These are phyloP conservation scores for Teunomyces gatunensis DNA, from an alignment of 805 yeast species.

Conservation along the genomic window DNA sequence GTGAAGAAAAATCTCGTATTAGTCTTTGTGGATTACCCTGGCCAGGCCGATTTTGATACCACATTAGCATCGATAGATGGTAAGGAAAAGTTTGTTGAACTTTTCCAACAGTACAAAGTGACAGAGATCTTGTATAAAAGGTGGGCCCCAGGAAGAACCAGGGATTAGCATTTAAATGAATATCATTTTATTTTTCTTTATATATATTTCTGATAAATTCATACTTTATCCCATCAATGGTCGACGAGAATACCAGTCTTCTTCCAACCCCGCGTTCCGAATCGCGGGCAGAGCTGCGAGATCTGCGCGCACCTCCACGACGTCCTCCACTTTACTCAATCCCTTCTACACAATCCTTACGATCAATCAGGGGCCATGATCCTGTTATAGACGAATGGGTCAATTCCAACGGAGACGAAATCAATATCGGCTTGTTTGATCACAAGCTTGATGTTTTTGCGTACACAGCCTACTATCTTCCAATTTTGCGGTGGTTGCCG, in stretches of 20 bases:
- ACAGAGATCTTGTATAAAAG: constrained; percentile 70
- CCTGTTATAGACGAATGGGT: constrained; percentile 14
- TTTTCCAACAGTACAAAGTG: constrained; percentile 48
- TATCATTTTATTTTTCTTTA: neutral
- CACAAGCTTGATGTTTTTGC: constrained; percentile 20
- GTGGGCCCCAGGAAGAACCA: constrained; percentile 82
- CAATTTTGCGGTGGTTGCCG: constrained; percentile 32
- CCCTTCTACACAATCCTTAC: constrained; percentile 24
- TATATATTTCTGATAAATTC: neutral
- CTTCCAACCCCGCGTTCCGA: neutral
- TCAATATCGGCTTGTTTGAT: constrained; percentile 9
- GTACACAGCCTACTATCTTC: constrained; percentile 31
- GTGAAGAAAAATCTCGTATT: constrained; percentile 78
- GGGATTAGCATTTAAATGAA: constrained; percentile 50
- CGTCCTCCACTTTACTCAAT: constrained; percentile 28
- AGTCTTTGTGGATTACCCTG: constrained; percentile 61
- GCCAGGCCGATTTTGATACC: constrained; percentile 25
- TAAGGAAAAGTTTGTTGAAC: constrained; percentile 17
- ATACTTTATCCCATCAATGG: neutral
- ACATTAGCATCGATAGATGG: constrained; percentile 13
- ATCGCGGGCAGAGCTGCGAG: neutral
- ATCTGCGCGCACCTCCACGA: neutral
- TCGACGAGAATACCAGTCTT: neutral
- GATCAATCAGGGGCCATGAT: constrained; percentile 12
- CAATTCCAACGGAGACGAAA: constrained; percentile 5